These are phyloP conservation scores for Selenicereus undatus DNA, from an alignment of 148 eudicot species.

Conservation along the genomic window DNA sequence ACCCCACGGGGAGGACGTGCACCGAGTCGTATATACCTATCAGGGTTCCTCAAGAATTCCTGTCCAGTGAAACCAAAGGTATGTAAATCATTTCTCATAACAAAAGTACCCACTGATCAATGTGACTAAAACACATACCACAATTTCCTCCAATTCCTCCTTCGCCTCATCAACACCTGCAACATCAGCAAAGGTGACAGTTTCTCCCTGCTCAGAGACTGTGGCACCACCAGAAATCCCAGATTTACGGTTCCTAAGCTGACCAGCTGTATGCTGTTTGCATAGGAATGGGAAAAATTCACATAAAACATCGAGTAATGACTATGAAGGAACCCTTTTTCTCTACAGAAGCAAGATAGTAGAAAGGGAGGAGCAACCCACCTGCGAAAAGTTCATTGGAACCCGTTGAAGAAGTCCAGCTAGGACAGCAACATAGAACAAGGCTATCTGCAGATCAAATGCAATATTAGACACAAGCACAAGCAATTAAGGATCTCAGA, in stretches of 20 bases:
- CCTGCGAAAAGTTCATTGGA: slow-evolving; percentile 82
- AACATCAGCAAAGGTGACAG: slow-evolving; percentile 87
- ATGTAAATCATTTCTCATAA: slow-evolving; percentile 11
- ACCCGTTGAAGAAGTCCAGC: slow-evolving; percentile 82
- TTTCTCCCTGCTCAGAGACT: slow-evolving; percentile 83
- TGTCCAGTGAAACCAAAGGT: slow-evolving; percentile 29
- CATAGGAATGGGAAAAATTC: slow-evolving; percentile 11
- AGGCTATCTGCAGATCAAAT: slow-evolving; percentile 53
- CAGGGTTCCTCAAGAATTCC: slow-evolving; percentile 95
- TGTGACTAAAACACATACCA: slow-evolving; percentile 43
- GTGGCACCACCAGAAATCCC: slow-evolving; percentile 68
- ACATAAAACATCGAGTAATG: not conserved
- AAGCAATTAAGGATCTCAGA: not conserved
- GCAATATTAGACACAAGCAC: slow-evolving; percentile 14
- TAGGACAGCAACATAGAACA: slow-evolving; percentile 79
- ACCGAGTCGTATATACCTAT: slow-evolving; percentile 73
- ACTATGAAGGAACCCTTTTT: not conserved
- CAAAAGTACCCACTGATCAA: not conserved
- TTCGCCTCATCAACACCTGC: slow-evolving; percentile 99
- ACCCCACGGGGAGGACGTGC: slow-evolving; percentile 99
- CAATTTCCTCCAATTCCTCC: slow-evolving; percentile 98
- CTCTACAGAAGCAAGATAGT: not conserved
- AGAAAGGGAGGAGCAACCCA: slow-evolving; percentile 21
- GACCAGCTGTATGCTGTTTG: slow-evolving; percentile 71
- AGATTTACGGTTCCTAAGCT: slow-evolving; percentile 82